Evolutionary conservation across 2,329 filamentous ascomycete species (phyloP).

Genomic region (Xylariaceae sp.): DNA sequence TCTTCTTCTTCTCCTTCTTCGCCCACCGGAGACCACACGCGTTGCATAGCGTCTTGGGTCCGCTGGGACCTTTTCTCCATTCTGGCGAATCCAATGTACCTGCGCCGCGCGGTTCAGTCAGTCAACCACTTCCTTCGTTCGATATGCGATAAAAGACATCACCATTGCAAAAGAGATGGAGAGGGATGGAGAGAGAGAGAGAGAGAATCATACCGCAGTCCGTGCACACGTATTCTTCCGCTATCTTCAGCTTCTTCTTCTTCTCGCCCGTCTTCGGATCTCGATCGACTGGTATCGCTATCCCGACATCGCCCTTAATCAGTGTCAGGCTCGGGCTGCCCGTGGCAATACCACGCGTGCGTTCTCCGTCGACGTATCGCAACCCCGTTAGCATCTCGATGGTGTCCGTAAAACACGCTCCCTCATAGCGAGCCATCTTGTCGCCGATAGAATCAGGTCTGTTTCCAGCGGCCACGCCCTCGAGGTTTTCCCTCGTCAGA

Average conservation of each 20-base stretch:
- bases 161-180: no score
- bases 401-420: conserved; percentile 69
- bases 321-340: conserved; percentile 75
- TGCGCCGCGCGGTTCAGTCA: no score
- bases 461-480: conserved; percentile 61
- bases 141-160: no score
- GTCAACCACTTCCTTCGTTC: no score
- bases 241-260: conserved; percentile 80
- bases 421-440: conserved; percentile 79
- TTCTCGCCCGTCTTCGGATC: conserved; percentile 69
- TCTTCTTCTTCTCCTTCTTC: conserved; percentile 74
- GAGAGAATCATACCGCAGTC: conserved; percentile 63
- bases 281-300: conserved; percentile 75
- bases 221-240: conserved; percentile 88
- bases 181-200: no score
- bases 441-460: conserved; percentile 73
- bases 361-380: conserved; percentile 81
- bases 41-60: conserved; percentile 93
- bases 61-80: conserved; percentile 90
- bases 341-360: conserved; percentile 81
- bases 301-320: conserved; percentile 79
- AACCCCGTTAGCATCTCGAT: conserved; percentile 92
- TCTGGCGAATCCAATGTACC: conserved; percentile 86
- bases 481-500: conserved; percentile 74
- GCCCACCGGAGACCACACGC: conserved; percentile 77